phyloP scores from a whole-genome alignment of 2,329 filamentous ascomycete species.

The Trichoderma cornu-damae region DNA sequence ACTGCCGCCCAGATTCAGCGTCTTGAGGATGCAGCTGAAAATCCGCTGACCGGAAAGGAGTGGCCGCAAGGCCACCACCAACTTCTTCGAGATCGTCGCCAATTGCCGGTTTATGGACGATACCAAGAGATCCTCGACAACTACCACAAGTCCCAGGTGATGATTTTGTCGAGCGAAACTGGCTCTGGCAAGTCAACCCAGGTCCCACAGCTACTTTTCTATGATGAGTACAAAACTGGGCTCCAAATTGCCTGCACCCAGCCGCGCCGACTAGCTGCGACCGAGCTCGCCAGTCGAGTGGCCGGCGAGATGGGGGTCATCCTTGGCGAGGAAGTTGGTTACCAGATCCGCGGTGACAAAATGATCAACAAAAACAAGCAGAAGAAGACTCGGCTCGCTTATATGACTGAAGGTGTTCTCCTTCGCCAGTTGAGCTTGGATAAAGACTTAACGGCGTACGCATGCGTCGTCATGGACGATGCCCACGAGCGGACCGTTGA shows the following conservation, averaged over 20 bases:
- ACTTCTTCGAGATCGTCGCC: neutral
- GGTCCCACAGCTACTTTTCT: constrained; percentile 18
- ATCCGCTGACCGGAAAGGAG: neutral
- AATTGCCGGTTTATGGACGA: neutral
- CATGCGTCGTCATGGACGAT: constrained; percentile 20
- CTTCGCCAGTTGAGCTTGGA: neutral
- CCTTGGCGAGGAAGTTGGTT: neutral
- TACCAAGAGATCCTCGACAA: neutral
- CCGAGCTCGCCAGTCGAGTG: neutral
- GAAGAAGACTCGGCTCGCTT: neutral
- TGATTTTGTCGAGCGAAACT: constrained; percentile 20
- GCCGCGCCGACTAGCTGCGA: constrained; percentile 46
- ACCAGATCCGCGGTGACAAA: neutral
- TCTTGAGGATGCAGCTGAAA: neutral
- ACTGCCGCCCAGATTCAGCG: neutral
- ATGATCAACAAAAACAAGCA: neutral
- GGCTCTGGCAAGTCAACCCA: constrained; percentile 23
- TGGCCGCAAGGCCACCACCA: neutral
- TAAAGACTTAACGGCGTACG: constrained; percentile 5
- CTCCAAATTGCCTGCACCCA: constrained; percentile 85
- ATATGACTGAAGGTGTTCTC: neutral
- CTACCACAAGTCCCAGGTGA: constrained; percentile 20
- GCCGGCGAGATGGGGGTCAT: neutral
- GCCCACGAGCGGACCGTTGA: constrained; percentile 19
- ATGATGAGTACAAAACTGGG: constrained; percentile 36